Evolutionary conservation across 202 grass and related monocot species (phyloP), one percentile per base, ranked within the genome.

Genomic region (Carex arenaria): DNA sequence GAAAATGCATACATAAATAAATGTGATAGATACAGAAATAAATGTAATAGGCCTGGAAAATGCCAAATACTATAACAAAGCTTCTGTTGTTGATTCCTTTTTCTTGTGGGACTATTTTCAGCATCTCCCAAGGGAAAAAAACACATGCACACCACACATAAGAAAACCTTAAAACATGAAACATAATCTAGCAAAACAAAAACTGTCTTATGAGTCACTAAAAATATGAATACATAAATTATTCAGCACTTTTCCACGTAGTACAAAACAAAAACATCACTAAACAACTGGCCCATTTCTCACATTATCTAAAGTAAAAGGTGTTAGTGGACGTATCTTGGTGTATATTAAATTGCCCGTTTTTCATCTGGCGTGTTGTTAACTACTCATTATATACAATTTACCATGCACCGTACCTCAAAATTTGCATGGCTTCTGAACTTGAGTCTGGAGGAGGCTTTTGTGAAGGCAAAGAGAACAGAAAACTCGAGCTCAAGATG

Each of bases 391-490:
- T 59, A 36, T 17, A 26, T 34, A 19, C 32, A 70, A 36, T 59
- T 59, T 78, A 59, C 7, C 15, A 68, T 53, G 8, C 61, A 55
- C 9, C 11, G 10, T 84, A 95, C 91, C 93, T 93, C 85, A 87
- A 54, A 63, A 80, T 87, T 85, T 81, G 42, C 93, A 98, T 92
- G 0, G 20, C 54, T 67, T 88, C 88, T 57, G 5, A 10, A 49
- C 80, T 87, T 78, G 42, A 55, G 72, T 88, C 90, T 71, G 68
- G 70, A 55, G 61, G 62, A 65, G 85, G 89, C 74, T 82, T 95
- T 85, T 93, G 95, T 72, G 87, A 74, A 49, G 95, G 84, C 85
- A 95, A 90, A 85, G 95, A 95, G 79, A 93, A 95, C 66, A 95
- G 54, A 88, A 98, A 93, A 71, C 84, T 64, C 30, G 93, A 90